Base-by-base conservation (phyloP, 2,329 filamentous ascomycete species). In the Elsinoe necatrix region DNA sequence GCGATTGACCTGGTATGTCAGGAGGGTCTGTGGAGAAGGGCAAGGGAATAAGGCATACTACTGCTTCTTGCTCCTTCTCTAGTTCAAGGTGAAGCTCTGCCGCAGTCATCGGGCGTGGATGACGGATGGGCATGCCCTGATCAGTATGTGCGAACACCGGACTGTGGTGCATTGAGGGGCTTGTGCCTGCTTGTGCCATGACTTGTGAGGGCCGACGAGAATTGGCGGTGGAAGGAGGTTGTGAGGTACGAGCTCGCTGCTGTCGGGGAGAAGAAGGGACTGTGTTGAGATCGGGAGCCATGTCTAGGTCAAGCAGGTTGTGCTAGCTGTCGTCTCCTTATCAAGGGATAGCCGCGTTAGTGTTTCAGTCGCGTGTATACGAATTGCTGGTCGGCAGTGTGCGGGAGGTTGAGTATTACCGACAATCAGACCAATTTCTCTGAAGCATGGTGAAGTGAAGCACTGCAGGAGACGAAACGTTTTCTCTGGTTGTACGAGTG, bases 41-140 rank as follows among this genome's bases (percentile, higher is more conserved):
- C 1, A 11, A 14, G 35, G 11, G 56, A 34, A 41, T n/a, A 8
- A 43, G 31, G 74, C 83, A 61, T 78, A 93, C 91, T 65, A 96
- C 86, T 34, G 90, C 88, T 71, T 97, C 92, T 65, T 97, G 91
- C 68, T 97, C 92, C 71, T 95, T 93, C 72, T 97, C 92, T 23
- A 96, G 78, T 73, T 95, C 83, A 59, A 87, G 78, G 70, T 96
- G 90, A 60, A 97, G 78, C 70, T 97, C 92, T 2, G 89, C 87
- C 1, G 89, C 85, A 0, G 92, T 96, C 69, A 96, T 74, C 2
- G 91, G 91, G 34, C 89, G 81, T 4, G 92, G 91, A 69, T 95
- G 91, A 61, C 92, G 82, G 64, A 95, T 73, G 3, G 92, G 91
- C 11, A 75, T 64, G 35, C 58, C 57, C 21, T 50, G 41, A 29